Base-by-base conservation (phyloP, 805 yeast species). In the Yamadazyma scolyti region DNA sequence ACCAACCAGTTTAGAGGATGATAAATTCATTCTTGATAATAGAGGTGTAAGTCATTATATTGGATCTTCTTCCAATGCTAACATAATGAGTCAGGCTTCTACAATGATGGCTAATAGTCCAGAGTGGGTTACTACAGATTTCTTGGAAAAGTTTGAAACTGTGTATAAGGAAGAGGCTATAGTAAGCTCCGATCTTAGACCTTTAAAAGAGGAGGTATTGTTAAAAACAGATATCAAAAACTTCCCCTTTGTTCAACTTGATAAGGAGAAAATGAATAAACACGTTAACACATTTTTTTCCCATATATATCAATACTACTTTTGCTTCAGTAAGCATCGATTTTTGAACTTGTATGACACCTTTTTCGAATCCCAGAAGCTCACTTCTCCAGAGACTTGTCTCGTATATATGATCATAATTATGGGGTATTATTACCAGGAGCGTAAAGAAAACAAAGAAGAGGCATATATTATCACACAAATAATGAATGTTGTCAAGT, bases 31-130 rank as follows among this genome's bases (percentile, higher is more conserved):
- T 9, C 16, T 31, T n/a, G 34, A 31, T 14, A 20, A 20, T 5
- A 12, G 20, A 8, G 28, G 34, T 13, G 14, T 13, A 10, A 16
- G 23, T 9, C 34, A 31, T 21, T 31, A 25, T 20, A 31, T 31
- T 16, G 34, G 34, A 4, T 29, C 29, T 4, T 20, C n/a, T 20
- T 14, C 28, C 13, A 11, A 10, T 6, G 28, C 16, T 5, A 9
- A 23, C 3, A 18, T 17, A 11, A 18, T 30, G 30, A 20, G 6
- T n/a, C n/a, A n/a, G n/a, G n/a, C n/a, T n/a, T n/a, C n/a, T n/a
- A n/a, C n/a, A n/a, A n/a, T n/a, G n/a, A n/a, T n/a, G n/a, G n/a
- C n/a, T n/a, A n/a, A n/a, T n/a, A n/a, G n/a, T n/a, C n/a, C n/a
- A n/a, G n/a, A n/a, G n/a, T n/a, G n/a, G n/a, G n/a, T n/a, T n/a